Evolutionary conservation across 805 yeast species (phyloP), one percentile per base, ranked within the genome.

Genomic region (Teunomyces atbi): DNA sequence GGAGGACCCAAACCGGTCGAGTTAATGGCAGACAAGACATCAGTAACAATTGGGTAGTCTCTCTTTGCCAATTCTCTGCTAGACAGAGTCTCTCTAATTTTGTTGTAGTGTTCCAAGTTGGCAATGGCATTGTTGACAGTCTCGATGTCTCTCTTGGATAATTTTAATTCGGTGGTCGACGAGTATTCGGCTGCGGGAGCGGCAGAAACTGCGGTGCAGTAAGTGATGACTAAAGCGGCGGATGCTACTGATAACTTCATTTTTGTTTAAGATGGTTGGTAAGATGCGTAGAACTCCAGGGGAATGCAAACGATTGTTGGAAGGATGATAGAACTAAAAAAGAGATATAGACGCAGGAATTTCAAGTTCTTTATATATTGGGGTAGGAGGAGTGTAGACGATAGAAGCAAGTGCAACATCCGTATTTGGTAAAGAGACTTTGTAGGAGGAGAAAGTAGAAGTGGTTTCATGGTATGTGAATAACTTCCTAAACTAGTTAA

Each of bases 31-130:
- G 61, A 57, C 56, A 71, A 67, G 34, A 71, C 60, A 49, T 68
- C 68, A 32, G 77, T 71, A 30, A 71, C 73, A 52, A 68, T 69
- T 41, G 65, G 64, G 46, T 58, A 21, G 46, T 68, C 76, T 67
- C 77, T 71, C 34, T 60, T 58, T 15, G 58, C 57, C 10, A 69
- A 50, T 46, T 68, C 70, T 27, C 52, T 58, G 11, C 20, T 27
- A 8, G 51, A 15, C 43, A 50, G 33, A 42, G 51, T 41, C 40
- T 58, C 60, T 61, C 74, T 67, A 53, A 68, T 69, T 40, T 54
- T 59, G 12, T 55, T 54, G 56, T 54, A 61, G 11, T 55, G 55
- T 38, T 70, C 48, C 51, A 71, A 55, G 30, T 50, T 45, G 20
- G 58, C 61, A 50, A 70, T 57, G 41, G 62, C 59, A 44, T 56